Conservation (phyloP, 805 yeast species). For the Lipomyces starkeyi region DNA sequence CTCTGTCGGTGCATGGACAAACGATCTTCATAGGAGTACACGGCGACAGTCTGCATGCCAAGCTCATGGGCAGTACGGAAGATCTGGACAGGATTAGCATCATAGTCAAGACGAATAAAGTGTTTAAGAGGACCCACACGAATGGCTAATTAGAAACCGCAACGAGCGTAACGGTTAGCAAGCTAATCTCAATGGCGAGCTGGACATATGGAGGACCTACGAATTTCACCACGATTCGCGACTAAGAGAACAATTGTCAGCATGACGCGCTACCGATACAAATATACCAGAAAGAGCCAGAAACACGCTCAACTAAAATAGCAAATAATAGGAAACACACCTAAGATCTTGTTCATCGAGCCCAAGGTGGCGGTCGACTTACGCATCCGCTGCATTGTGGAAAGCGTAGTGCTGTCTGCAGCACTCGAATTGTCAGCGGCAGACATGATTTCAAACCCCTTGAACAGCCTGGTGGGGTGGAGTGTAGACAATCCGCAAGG, state of each 20-base stretch:
- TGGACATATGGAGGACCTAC: conserved; percentile 38
- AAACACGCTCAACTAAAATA: no score
- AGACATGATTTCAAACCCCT: conserved; percentile 13
- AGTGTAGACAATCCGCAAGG: no score
- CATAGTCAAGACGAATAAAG: conserved; percentile 51
- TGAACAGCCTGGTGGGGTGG: no score
- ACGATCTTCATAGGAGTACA: conserved; percentile 94
- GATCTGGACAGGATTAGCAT: conserved; percentile 56
- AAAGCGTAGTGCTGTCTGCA: conserved; percentile 24
- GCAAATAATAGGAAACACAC: conserved; percentile 25
- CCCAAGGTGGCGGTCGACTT: conserved; percentile 52
- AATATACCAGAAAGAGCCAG: background rate
- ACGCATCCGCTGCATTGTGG: conserved; percentile 40
- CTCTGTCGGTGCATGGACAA: conserved; percentile 90
- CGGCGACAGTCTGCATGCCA: conserved; percentile 95
- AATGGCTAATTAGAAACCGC: conserved; percentile 14
- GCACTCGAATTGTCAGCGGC: conserved; percentile 20
- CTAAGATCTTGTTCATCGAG: conserved; percentile 56
- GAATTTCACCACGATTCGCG: conserved; percentile 52
- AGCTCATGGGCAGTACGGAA: conserved; percentile 97
- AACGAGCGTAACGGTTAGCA: background rate
- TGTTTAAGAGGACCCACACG: background rate
- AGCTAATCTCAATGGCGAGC: background rate
- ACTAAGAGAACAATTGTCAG: conserved; percentile 38
- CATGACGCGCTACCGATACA: background rate